A percentile compares a stretch with the other conserved stretches of the same genome.
Evolutionary conservation across 2,329 filamentous ascomycete genomes (phyloP).

Genomic region (Ploettnerulaceae sp.): DNA sequence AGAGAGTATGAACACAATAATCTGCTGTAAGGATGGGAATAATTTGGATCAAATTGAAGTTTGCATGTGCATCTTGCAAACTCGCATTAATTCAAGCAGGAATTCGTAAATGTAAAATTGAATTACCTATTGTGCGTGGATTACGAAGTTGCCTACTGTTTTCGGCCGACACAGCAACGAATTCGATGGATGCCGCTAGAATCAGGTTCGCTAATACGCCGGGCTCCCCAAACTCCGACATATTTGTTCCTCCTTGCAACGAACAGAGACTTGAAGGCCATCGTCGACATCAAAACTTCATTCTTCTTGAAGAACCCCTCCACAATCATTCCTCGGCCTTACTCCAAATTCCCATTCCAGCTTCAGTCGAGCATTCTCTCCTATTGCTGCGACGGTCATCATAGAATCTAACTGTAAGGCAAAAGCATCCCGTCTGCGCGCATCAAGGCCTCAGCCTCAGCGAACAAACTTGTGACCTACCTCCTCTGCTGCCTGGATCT

Average conservation of each 20-base stretch:
- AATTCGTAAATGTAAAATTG: too few species aligned
- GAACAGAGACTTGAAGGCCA: conserved; percentile 1
- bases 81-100: too few species aligned
- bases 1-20: too few species aligned
- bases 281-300: neutral
- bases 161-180: conserved; percentile 2
- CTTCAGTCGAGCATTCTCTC: too few species aligned
- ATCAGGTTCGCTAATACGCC: neutral
- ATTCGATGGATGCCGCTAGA: conserved; percentile 5
- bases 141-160: neutral
- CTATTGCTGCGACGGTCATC: too few species aligned
- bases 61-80: too few species aligned
- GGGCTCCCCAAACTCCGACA: conserved; percentile 1
- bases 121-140: too few species aligned
- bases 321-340: neutral
- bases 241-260: too few species aligned
- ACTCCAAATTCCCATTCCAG: too few species aligned
- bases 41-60: too few species aligned
- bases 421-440: conserved; percentile 6
- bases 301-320: neutral
- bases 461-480: conserved; percentile 10
- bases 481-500: conserved; percentile 9
- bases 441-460: conserved; percentile 21
- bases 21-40: too few species aligned
- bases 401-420: neutral